phyloP scores from a whole-genome alignment of 2,329 filamentous ascomycete genomes.

The Colletotrichum plurivorum region DNA sequence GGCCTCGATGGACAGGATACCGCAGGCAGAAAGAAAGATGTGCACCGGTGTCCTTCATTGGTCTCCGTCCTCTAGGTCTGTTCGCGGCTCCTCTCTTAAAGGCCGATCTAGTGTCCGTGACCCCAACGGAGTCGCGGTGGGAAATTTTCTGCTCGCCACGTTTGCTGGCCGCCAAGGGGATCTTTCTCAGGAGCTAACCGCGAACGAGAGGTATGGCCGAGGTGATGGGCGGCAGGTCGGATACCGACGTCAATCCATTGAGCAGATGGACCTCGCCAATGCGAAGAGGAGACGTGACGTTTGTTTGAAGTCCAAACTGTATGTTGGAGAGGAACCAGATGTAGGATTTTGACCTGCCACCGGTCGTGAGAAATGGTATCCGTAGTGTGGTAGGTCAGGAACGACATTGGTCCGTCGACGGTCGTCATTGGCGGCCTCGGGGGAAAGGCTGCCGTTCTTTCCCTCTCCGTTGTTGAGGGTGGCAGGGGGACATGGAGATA shows the following conservation, averaged over 20 bases:
- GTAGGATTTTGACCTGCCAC: too few species aligned
- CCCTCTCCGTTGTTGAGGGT: too few species aligned
- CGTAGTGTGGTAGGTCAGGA: too few species aligned
- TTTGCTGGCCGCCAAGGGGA: slow-evolving; percentile 11
- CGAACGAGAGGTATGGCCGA: slow-evolving; percentile 4
- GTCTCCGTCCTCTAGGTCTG: slow-evolving; percentile 20
- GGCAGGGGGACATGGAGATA: too few species aligned
- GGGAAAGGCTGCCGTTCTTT: too few species aligned
- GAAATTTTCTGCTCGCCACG: slow-evolving; percentile 32
- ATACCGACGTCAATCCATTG: not conserved
- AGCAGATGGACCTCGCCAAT: not conserved
- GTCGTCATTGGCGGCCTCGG: too few species aligned
- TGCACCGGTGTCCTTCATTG: slow-evolving; percentile 15
- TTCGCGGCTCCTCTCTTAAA: slow-evolving; percentile 22
- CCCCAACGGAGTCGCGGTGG: slow-evolving; percentile 7
- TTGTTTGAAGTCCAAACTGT: not conserved
- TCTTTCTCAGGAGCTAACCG: slow-evolving; percentile 5
- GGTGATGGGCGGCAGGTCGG: not conserved
- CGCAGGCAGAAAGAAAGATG: slow-evolving; percentile 1
- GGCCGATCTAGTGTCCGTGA: slow-evolving; percentile 23
- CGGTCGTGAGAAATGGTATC: too few species aligned
- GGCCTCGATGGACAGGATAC: slow-evolving; percentile 4
- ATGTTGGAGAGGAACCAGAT: not conserved
- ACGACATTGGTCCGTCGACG: too few species aligned
- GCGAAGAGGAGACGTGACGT: not conserved